Evolutionary conservation across 192 early-diverging fungal species (phyloP).

Genomic region (Funneliformis geosporum): DNA sequence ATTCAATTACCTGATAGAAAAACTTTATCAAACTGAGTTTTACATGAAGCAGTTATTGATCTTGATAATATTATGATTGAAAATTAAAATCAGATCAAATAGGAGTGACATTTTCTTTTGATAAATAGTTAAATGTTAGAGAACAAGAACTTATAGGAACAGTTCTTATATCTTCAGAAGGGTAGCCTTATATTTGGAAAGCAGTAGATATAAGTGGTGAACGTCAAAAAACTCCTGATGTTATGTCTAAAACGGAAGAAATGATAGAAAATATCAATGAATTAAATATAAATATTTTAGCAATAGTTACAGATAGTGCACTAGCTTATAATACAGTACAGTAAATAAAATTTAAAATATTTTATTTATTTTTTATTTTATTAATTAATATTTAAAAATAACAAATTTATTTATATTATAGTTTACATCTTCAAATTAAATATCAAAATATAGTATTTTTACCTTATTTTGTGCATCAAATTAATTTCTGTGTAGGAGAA

Average conservation of each 20-base stretch:
- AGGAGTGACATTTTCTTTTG: background rate
- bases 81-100: background rate
- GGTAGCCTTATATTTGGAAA: background rate
- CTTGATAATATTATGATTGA: background rate
- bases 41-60: background rate
- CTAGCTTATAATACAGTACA: no score
- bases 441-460: no score
- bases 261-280: background rate
- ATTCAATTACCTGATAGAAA: background rate
- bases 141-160: background rate
- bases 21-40: no score
- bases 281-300: background rate
- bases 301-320: background rate
- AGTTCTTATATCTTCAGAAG: background rate
- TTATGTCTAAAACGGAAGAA: background rate
- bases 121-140: constrained; percentile 2
- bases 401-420: background rate
- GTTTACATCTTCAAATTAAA: background rate
- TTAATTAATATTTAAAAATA: no score
- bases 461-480: no score
- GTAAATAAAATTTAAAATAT: no score
- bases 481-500: no score
- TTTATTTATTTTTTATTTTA: no score
- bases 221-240: background rate
- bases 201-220: background rate